Evolutionary conservation across 352 stramenopile species (phyloP).

Genomic region (Globisporangium megalacanthum): DNA sequence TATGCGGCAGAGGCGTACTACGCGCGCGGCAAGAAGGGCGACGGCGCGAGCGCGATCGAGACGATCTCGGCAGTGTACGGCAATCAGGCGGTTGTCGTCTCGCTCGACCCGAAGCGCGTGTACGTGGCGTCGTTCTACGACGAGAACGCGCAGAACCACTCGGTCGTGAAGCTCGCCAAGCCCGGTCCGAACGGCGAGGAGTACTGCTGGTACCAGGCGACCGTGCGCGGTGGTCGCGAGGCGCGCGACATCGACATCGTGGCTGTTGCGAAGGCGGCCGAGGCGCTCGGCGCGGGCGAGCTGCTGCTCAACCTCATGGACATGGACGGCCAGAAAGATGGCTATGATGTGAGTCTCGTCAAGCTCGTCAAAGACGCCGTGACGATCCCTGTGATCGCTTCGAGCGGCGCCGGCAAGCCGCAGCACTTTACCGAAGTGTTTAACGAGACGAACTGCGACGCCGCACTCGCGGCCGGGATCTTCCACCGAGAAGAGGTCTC

Average conservation of each 20-base stretch:
- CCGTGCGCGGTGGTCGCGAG: slow-evolving; percentile 95
- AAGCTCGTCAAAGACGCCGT: slow-evolving; percentile 82
- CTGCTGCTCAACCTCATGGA: slow-evolving; percentile 99
- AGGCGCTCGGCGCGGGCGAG: slow-evolving; percentile 95
- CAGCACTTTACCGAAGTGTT: slow-evolving; percentile 97
- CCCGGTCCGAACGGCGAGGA: slow-evolving; percentile 91
- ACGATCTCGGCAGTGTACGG: slow-evolving; percentile 96
- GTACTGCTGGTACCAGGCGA: slow-evolving; percentile 98
- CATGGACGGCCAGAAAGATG: slow-evolving; percentile 96
- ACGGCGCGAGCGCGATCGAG: slow-evolving; percentile 90
- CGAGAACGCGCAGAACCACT: slow-evolving; percentile 47
- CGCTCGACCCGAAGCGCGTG: slow-evolving; percentile 92
- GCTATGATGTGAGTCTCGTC: slow-evolving; percentile 77
- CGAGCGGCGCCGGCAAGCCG: slow-evolving; percentile 92
- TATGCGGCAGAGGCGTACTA: slow-evolving; percentile 91
- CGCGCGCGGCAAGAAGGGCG: slow-evolving; percentile 58
- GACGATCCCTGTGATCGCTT: slow-evolving; percentile 96
- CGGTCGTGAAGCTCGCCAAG: slow-evolving; percentile 64
- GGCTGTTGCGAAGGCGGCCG: slow-evolving; percentile 78
- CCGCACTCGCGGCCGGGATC: slow-evolving; percentile 97
- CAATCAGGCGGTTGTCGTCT: slow-evolving; percentile 97
- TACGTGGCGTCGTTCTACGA: slow-evolving; percentile 82
- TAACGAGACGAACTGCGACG: slow-evolving; percentile 86
- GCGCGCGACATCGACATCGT: slow-evolving; percentile 85
- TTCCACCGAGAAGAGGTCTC: slow-evolving; percentile 97